Evolutionary conservation across 805 yeast species (phyloP).

Genomic region (Maudiozyma serrabonitensis): DNA sequence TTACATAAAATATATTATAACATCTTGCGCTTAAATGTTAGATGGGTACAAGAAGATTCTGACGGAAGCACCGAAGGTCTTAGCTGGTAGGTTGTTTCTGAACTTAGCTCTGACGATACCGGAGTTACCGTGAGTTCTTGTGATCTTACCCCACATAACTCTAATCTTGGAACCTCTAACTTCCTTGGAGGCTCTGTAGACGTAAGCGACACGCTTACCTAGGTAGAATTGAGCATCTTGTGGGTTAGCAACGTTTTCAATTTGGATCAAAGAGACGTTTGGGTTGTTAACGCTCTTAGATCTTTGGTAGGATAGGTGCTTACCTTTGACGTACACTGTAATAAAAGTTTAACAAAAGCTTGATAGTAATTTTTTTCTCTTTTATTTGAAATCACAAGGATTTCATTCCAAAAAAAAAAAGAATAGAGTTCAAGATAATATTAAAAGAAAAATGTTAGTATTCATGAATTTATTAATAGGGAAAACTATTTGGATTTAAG

Average conservation of each 20-base stretch:
- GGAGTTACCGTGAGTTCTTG: constrained; percentile 98
- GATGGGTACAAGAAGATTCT: constrained; percentile 99
- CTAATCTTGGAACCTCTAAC: constrained; percentile 98
- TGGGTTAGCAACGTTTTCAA: constrained; percentile 88
- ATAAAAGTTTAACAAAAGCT: constrained; percentile 1
- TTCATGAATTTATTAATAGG: neutral
- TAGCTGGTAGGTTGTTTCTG: constrained; percentile 98
- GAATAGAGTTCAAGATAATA: neutral
- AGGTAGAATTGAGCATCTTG: constrained; percentile 98
- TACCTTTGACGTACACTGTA: constrained; percentile 98
- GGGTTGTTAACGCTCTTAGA: constrained; percentile 98
- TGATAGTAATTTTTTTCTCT: neutral
- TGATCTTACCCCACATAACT: constrained; percentile 99
- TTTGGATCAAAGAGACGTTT: constrained; percentile 90
- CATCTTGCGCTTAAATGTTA: constrained; percentile 63
- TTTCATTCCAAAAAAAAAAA: neutral
- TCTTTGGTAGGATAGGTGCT: constrained; percentile 99
- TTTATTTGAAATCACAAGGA: too few species aligned
- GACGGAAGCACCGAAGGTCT: constrained; percentile 99
- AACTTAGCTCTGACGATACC: constrained; percentile 98
- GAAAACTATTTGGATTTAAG: neutral
- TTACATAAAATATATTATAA: constrained; percentile 4
- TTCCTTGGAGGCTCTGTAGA: constrained; percentile 97
- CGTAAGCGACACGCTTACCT: constrained; percentile 99
- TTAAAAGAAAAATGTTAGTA: constrained; percentile 1